Evolutionary conservation across 2,329 filamentous ascomycete species (phyloP).

Genomic region (Alternaria conjuncta): DNA sequence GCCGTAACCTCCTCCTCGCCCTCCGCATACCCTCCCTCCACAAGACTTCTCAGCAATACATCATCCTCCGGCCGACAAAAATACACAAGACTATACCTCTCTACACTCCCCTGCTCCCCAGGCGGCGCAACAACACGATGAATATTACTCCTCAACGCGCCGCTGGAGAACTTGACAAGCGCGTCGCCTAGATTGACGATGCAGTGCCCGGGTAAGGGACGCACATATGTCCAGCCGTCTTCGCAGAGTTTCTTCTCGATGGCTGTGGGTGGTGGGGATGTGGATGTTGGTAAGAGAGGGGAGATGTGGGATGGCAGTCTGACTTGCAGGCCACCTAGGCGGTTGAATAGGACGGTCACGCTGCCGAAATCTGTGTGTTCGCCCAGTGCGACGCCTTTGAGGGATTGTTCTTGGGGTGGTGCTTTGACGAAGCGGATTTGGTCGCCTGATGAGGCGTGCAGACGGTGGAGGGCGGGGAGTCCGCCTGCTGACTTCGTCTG

Average conservation of each 20-base stretch:
- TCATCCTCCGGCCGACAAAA: conserved; percentile 57
- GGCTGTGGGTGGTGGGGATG: background rate
- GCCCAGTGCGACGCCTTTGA: conserved; percentile 54
- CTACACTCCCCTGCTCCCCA: conserved; percentile 48
- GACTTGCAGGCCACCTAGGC: conserved; percentile 62
- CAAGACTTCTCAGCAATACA: conserved; percentile 35
- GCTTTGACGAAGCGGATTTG: conserved; percentile 62
- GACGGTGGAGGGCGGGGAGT: conserved; percentile 55
- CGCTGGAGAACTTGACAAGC: conserved; percentile 54
- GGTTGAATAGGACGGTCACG: conserved; percentile 64
- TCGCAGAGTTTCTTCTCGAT: conserved; percentile 26
- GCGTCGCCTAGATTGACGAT: conserved; percentile 59
- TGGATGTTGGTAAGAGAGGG: background rate
- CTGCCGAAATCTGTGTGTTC: conserved; percentile 65
- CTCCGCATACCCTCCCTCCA: conserved; percentile 28
- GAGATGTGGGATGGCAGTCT: conserved; percentile 49
- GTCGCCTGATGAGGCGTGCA: conserved; percentile 55
- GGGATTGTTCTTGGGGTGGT: conserved; percentile 54
- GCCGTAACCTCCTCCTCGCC: conserved; percentile 46
- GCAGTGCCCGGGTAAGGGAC: conserved; percentile 57
- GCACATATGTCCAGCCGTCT: conserved; percentile 59
- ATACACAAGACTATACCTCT: conserved; percentile 61
- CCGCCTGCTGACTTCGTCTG: conserved; percentile 38
- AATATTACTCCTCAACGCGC: conserved; percentile 49
- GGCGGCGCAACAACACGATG: conserved; percentile 61